These are phyloP conservation scores for Tricholoma sp. DNA, from an alignment of 768 basidiomycete species.

Conservation along the genomic window DNA sequence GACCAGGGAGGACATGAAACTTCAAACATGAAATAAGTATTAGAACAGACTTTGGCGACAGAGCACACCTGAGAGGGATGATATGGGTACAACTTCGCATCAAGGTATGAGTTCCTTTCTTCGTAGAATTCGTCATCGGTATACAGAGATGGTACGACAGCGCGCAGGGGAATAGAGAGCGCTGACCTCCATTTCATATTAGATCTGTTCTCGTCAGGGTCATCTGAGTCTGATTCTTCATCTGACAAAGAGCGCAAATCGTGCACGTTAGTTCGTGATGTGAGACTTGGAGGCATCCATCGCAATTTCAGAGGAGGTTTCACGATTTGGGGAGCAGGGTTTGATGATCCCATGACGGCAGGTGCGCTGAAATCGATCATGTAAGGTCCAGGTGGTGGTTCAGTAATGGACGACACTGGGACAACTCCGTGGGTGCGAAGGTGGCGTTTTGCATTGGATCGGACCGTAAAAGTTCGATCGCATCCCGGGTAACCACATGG, in stretches of 20 bases:
- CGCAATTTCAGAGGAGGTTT: constrained; percentile 26
- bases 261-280: constrained; percentile 22
- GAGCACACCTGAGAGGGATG: constrained; percentile 26
- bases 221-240: constrained; percentile 19
- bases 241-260: constrained; percentile 21
- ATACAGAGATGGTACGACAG: constrained; percentile 21
- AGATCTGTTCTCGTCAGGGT: constrained; percentile 12
- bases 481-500: constrained; percentile 57
- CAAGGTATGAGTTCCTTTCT: constrained; percentile 28
- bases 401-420: constrained; percentile 14
- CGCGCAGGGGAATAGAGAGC: constrained; percentile 21
- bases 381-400: constrained; percentile 19
- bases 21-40: not conserved
- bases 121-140: constrained; percentile 17
- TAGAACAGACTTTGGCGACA: not conserved
- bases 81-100: constrained; percentile 24
- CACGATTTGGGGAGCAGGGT: constrained; percentile 8
- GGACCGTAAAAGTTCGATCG: constrained; percentile 65
- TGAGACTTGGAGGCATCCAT: constrained; percentile 39
- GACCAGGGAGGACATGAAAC: constrained; percentile 14
- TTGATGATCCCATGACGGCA: constrained; percentile 22
- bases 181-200: constrained; percentile 13
- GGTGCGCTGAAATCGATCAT: constrained; percentile 36
- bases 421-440: constrained; percentile 66
- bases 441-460: constrained; percentile 78